Evolutionary conservation across 169 alveolate genomes (phyloP).

Genomic region (Eimeria acervulina): DNA sequence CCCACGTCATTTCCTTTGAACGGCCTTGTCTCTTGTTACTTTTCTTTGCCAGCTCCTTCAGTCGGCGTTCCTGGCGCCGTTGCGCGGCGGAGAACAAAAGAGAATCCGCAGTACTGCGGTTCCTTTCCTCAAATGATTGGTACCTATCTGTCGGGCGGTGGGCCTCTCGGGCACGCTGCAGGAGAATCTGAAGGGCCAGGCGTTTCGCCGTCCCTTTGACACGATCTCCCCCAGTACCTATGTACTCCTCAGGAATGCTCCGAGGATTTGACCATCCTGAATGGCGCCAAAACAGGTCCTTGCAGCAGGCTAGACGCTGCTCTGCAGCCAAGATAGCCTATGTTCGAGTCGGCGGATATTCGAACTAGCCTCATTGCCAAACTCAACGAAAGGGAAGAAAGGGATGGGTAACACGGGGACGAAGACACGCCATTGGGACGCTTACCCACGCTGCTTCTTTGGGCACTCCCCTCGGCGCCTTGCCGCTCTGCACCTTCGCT

Average conservation of each 20-base stretch:
- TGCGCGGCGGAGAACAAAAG: slow-evolving; percentile 59
- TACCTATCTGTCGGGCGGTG: slow-evolving; percentile 7
- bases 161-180: slow-evolving; percentile 58
- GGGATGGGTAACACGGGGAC: not conserved
- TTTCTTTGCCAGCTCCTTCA: slow-evolving; percentile 29
- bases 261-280: not conserved
- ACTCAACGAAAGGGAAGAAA: not conserved
- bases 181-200: slow-evolving; percentile 50
- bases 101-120: slow-evolving; percentile 35
- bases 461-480: not conserved
- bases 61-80: slow-evolving; percentile 66
- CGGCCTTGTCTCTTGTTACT: slow-evolving; percentile 25
- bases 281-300: not conserved
- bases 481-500: slow-evolving; percentile 1
- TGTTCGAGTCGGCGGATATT: not conserved
- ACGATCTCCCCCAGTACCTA: slow-evolving; percentile 33
- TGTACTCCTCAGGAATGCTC: slow-evolving; percentile 61
- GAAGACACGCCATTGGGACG: not conserved
- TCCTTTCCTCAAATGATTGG: not conserved
- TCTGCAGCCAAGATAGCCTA: not conserved
- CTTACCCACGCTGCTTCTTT: slow-evolving; percentile 13
- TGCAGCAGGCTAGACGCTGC: not conserved
- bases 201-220: not conserved
- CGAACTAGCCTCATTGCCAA: not conserved
- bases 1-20: slow-evolving; percentile 67